Conservation (phyloP, 345 rosid species). For the Brassica carinata region DNA sequence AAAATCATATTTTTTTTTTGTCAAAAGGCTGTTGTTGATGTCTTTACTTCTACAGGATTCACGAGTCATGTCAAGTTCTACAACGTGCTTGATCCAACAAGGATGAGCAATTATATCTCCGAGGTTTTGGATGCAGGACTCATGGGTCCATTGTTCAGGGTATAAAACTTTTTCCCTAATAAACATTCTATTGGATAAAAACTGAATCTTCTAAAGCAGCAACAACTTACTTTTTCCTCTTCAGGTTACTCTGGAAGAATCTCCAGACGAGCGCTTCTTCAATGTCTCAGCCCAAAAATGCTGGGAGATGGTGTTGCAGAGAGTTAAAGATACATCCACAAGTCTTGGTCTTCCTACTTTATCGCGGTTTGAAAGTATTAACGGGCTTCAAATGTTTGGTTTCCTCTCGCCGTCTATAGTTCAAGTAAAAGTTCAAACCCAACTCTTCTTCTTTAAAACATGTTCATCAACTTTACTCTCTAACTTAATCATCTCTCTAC, state of each 20-base stretch:
- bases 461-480: background rate
- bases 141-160: slow-evolving; percentile 87
- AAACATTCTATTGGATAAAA: background rate
- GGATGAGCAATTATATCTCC: slow-evolving; percentile 61
- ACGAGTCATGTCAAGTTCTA: slow-evolving; percentile 70
- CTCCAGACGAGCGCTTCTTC: slow-evolving; percentile 54
- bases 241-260: slow-evolving; percentile 83
- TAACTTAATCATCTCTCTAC: slow-evolving; percentile 24
- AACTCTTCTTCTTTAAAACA: background rate
- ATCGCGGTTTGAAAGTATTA: slow-evolving; percentile 42
- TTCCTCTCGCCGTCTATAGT: slow-evolving; percentile 63
- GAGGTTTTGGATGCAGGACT: slow-evolving; percentile 82
- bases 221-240: background rate
- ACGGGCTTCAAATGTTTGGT: slow-evolving; percentile 88
- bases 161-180: slow-evolving; percentile 1
- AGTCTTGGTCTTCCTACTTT: slow-evolving; percentile 45
- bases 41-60: slow-evolving; percentile 51
- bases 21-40: background rate
- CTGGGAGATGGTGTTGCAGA: slow-evolving; percentile 81
- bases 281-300: slow-evolving; percentile 69
- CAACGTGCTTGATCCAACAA: slow-evolving; percentile 62
- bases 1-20: background rate
- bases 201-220: background rate
- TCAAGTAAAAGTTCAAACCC: slow-evolving; percentile 49
- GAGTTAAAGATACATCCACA: slow-evolving; percentile 41